Evolutionary conservation across 2,329 filamentous ascomycete species (phyloP).

Genomic region (Neobulgaria alba): DNA sequence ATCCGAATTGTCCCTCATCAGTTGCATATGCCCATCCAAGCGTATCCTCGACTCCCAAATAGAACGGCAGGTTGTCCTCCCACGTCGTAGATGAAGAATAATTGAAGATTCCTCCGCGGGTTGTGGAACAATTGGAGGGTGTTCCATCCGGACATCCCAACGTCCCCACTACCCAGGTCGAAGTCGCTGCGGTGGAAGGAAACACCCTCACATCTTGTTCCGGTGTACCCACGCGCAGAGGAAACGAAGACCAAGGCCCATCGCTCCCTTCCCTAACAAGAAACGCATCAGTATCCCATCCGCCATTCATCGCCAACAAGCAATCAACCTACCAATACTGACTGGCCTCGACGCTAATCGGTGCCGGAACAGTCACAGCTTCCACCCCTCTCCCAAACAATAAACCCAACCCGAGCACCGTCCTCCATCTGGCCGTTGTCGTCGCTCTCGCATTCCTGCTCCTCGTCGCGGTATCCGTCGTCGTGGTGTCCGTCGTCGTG

Average conservation of each 20-base stretch:
- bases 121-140: conserved; percentile 8
- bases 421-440: no score
- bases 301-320: no score
- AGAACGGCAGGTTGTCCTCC: conserved; percentile 7
- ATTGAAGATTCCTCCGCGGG: conserved; percentile 6
- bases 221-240: conserved; percentile 31
- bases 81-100: conserved; percentile 7
- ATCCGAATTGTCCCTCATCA: conserved; percentile 18
- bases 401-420: no score
- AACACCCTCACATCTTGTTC: conserved; percentile 31
- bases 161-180: conserved; percentile 26
- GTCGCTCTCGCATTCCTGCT: no score
- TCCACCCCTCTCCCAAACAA: no score
- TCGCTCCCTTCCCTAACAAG: conserved; percentile 25
- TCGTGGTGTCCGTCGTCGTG: no score
- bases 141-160: conserved; percentile 9
- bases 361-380: not conserved
- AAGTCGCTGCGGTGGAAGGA: conserved; percentile 31
- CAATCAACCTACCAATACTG: conserved; percentile 3
- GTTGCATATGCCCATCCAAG: conserved; percentile 1
- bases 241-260: conserved; percentile 34
- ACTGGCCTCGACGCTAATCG: conserved; percentile 1
- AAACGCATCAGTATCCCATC: no score
- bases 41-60: not conserved
- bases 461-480: no score